phyloP scores from a whole-genome alignment of 805 yeast genomes.

The Kluyveromyces starmeri region DNA sequence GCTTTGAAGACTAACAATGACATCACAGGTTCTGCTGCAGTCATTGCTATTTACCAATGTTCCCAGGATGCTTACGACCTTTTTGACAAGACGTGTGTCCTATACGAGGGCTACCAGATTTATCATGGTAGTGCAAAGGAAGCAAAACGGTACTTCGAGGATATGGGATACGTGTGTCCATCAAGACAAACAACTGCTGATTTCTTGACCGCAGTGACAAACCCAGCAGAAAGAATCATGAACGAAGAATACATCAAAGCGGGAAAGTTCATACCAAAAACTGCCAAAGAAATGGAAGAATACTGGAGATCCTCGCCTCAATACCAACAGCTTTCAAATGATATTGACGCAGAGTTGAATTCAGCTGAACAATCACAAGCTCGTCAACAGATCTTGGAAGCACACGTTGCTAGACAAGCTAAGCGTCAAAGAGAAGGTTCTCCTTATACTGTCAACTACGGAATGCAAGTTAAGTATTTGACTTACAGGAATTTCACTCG shows the following conservation, averaged over 20 bases:
- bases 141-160: slow-evolving; percentile 50
- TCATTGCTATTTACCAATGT: slow-evolving; percentile 65
- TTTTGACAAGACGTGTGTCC: slow-evolving; percentile 53
- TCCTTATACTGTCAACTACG: slow-evolving; percentile 45
- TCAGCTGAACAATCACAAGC: slow-evolving; percentile 17
- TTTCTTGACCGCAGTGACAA: slow-evolving; percentile 60
- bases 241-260: slow-evolving; percentile 28
- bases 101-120: slow-evolving; percentile 54
- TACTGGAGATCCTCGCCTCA: slow-evolving; percentile 48
- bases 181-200: slow-evolving; percentile 64
- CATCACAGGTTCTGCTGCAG: slow-evolving; percentile 43
- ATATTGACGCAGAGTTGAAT: slow-evolving; percentile 36
- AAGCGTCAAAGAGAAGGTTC: slow-evolving; percentile 38
- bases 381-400: slow-evolving; percentile 21
- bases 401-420: slow-evolving; percentile 47
- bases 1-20: slow-evolving; percentile 58
- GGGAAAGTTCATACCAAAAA: slow-evolving; percentile 49
- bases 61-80: slow-evolving; percentile 55
- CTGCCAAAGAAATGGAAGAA: slow-evolving; percentile 52
- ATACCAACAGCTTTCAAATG: slow-evolving; percentile 32
- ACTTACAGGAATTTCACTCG: slow-evolving; percentile 41
- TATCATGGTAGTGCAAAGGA: slow-evolving; percentile 50
- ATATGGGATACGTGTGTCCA: slow-evolving; percentile 59
- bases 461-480: slow-evolving; percentile 43
- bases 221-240: slow-evolving; percentile 49